Percentiles rank a stretch among this genome's conserved stretches.
Conservation (phyloP, 2,329 filamentous ascomycete genomes). For the Taxawa tesnikishii region DNA sequence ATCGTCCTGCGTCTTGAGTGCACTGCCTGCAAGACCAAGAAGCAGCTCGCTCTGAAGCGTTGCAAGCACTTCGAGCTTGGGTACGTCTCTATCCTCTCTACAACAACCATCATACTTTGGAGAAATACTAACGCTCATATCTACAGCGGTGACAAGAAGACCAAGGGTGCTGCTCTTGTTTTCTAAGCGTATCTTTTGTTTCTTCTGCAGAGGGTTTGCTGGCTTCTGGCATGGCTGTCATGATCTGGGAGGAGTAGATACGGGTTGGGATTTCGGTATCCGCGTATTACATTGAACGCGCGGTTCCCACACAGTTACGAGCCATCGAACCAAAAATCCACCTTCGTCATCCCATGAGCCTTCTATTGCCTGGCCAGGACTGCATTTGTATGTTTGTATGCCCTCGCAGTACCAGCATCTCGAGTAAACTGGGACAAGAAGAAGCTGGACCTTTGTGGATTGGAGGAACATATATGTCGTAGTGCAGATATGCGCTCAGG, state of each 20-base stretch:
- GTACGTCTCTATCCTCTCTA: conserved; percentile 45
- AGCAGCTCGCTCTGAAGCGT: conserved; percentile 94
- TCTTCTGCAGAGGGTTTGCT: no score
- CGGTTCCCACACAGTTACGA: neutral
- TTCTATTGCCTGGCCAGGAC: no score
- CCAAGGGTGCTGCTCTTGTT: conserved; percentile 98
- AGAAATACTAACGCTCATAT: conserved; percentile 28
- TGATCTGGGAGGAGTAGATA: neutral
- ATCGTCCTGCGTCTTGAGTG: conserved; percentile 97
- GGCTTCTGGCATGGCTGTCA: conserved; percentile 1
- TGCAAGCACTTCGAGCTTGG: conserved; percentile 99
- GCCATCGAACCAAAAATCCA: neutral
- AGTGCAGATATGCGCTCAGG: no score
- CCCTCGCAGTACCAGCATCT: no score
- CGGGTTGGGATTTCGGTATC: neutral
- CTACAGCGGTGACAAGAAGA: conserved; percentile 99
- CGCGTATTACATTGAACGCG: neutral
- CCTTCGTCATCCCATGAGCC: no score
- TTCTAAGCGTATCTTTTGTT: conserved; percentile 64
- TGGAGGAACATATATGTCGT: no score
- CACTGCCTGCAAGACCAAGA: conserved; percentile 95
- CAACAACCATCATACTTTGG: conserved; percentile 3
- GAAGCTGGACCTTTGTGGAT: no score
- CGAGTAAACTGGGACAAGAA: no score
- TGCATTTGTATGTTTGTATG: no score